Evolutionary conservation across 2,329 filamentous ascomycete species (phyloP), one percentile per base, ranked within the genome.

Genomic region (Tricladium varicosporioides): DNA sequence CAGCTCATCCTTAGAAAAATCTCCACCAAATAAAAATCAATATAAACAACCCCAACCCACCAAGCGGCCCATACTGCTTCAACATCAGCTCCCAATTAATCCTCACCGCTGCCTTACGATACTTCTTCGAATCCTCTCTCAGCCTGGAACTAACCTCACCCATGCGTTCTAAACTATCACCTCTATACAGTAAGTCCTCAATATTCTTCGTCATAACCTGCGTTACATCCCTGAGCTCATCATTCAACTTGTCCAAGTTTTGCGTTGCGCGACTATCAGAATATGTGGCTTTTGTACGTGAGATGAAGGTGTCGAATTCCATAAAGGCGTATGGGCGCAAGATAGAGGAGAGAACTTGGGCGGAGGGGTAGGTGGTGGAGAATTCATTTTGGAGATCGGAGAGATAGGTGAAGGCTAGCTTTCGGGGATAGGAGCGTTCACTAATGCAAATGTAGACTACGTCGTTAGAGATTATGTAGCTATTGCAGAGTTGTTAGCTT

Each of bases 161-260:
- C 94, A 99, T 99, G 69, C 92, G 84, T 76, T 99, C 94, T 65
- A 99, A 76, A 68, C 87, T 94, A 72, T 99, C 94, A 27, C 94
- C 94, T 60, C 95, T 81, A 73, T 99, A 99, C 53, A 99, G 78
- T 70, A 99, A 77, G 73, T 99, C 94, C 79, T 99, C 94, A 66
- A 99, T 97, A 74, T 99, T 99, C 84, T 97, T 97, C 55, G 92
- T 97, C 95, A 99, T 99, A 70, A 99, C 92, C 77, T 97, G 92
- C 1, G 94, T 97, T 54, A 99, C 95, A 75, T 97, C 94, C 73
- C 92, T 88, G 64, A 99, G 83, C 80, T 99, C 95, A 71, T 97
- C 91, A 71, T 99, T 97, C 64, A 99, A 80, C 76, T 93, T 92
- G 74, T 95, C 91, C 57, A 99, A 83, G 75, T 97, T 97, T 75